A percentile compares a stretch with the other conserved stretches of the same genome.
Evolutionary conservation across 208 protist species (phyloP).

Genomic region (Leishmania amazonensis): DNA sequence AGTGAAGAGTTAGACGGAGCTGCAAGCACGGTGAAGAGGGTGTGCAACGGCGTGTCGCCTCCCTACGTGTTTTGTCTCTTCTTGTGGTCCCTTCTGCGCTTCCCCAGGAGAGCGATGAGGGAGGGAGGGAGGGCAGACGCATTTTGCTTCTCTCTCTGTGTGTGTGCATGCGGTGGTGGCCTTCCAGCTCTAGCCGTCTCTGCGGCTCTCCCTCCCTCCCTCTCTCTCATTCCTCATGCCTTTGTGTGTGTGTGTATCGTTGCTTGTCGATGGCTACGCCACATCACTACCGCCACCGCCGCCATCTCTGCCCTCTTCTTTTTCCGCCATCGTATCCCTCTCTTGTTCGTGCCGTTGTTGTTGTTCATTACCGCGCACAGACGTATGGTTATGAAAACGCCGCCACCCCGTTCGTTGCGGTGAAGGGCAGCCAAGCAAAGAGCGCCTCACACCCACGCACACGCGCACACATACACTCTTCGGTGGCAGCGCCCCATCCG

Average conservation of each 20-base stretch:
- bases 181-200: too few relatives aligned
- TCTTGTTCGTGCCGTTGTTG: background rate
- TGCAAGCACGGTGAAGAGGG: background rate
- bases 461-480: background rate
- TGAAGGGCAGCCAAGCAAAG: too few relatives aligned
- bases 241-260: background rate
- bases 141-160: too few relatives aligned
- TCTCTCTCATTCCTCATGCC: background rate
- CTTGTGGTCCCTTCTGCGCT: background rate
- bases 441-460: too few relatives aligned
- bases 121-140: too few relatives aligned
- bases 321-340: background rate
- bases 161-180: too few relatives aligned
- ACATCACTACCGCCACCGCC: background rate
- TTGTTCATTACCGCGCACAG: too few relatives aligned
- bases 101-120: too few relatives aligned
- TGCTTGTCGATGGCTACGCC: background rate
- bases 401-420: background rate
- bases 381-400: background rate
- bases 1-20: background rate
- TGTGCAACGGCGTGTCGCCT: background rate
- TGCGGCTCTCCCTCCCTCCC: background rate
- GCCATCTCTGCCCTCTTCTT: background rate
- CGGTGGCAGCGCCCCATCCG: background rate
- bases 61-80: background rate